Base-by-base conservation (phyloP, 176 grass and related monocot species). In the Stipa capillata region DNA sequence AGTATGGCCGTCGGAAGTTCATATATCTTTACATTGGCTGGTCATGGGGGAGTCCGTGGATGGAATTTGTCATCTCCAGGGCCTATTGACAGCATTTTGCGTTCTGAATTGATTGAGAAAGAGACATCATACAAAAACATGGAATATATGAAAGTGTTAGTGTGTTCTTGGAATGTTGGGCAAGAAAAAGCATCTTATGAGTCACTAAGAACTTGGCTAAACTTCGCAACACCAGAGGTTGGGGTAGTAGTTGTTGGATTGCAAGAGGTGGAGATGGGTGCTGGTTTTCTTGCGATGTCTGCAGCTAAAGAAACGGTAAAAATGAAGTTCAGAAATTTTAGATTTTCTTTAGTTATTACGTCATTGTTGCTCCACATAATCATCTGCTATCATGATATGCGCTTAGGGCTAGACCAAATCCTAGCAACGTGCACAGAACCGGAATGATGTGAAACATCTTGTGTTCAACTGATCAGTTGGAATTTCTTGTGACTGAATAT, bases 221-320 rank as follows among this genome's bases (percentile, higher is more conserved):
- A 82, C 32, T 58, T 87, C 24, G 81, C 86, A 54, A 78, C 87
- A 44, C 76, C 69, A 85, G 93, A 89, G 53, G 68, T 90, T 77
- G 93, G 84, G 12, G 47, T 96, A 36, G 87, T 96, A n/a, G 93
- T 90, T 69, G 58, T 96, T 76, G 93, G 93, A 84, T 85, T 96
- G 85, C 93, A 92, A 66, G 93, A 96, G 80, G 89, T 96, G 62
- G 93, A 96, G 16, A 96, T 96, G 93, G 93, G 93, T 24, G 93
- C 89, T 80, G 90, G 93, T 87, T 96, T 90, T 87, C 87, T 96
- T 85, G 93, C 93, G 75, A 90, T 96, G 74, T 83, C 89, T 80
- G 89, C 84, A 44, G 89, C 93, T 73, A 96, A 87, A 90, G 87
- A 96, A 85, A 96, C 87, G 83, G 93, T 96, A 87, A 72, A 64